Conservation (phyloP, 345 rosid genomes). For the Populus deltoides region DNA sequence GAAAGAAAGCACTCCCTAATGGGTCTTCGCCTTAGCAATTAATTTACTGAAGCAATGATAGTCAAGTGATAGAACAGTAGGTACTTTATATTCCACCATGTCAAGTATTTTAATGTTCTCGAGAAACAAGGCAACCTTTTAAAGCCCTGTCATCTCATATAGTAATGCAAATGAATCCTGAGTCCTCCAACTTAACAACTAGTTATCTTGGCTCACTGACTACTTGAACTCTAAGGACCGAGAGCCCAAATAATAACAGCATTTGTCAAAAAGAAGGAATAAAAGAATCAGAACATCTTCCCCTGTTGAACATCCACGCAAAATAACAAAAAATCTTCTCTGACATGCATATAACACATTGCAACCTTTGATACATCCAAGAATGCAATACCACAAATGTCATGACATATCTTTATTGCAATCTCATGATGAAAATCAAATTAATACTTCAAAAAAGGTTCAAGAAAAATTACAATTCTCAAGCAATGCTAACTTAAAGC, state of each 20-base stretch:
- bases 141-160: neutral
- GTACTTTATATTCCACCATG: neutral
- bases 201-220: neutral
- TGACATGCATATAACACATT: neutral
- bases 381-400: neutral
- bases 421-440: neutral
- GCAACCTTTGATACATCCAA: neutral
- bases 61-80: neutral
- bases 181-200: neutral
- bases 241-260: neutral
- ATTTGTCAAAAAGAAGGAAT: neutral
- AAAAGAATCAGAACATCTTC: neutral
- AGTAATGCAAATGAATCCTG: neutral
- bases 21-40: neutral
- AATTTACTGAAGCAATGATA: neutral
- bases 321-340: neutral
- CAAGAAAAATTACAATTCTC: neutral
- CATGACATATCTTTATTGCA: neutral
- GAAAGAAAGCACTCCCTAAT: neutral
- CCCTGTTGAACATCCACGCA: neutral
- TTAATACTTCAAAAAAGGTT: neutral
- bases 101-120: neutral
- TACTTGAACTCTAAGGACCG: neutral
- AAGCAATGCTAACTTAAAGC: neutral
- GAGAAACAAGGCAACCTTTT: neutral